Percentiles rank a stretch among this genome's conserved stretches.
These are phyloP conservation scores for Gossypium davidsonii DNA, from an alignment of 441 rosid genomes.

Conservation along the genomic window DNA sequence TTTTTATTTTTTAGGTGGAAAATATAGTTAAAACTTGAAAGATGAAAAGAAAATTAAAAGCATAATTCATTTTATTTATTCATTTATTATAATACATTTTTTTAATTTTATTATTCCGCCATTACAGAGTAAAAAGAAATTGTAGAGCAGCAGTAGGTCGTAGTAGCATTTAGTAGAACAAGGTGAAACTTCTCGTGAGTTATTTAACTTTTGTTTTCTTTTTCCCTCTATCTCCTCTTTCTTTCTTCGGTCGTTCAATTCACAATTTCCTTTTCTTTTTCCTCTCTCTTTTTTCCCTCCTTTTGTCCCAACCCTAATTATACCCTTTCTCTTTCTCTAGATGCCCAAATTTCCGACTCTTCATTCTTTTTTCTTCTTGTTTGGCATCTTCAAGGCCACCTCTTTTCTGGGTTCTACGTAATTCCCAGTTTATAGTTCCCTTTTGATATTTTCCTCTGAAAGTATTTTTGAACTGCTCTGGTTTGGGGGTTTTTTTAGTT, in stretches of 20 bases:
- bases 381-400: constrained; percentile 8
- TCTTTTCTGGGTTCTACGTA: constrained; percentile 2
- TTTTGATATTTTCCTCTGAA: neutral
- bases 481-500: neutral
- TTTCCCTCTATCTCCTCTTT: constrained; percentile 28
- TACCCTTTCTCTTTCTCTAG: constrained; percentile 4
- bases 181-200: constrained; percentile 38
- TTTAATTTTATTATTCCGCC: constrained; percentile 23
- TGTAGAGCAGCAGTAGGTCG: constrained; percentile 3
- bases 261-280: constrained; percentile 26
- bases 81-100: neutral
- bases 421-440: neutral
- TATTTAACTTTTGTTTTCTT: constrained; percentile 12
- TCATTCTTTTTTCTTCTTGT: neutral
- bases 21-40: neutral
- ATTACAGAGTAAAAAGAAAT: constrained; percentile 27
- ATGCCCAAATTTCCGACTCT: neutral
- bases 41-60: too few species aligned
- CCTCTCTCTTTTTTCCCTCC: constrained; percentile 27
- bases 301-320: constrained; percentile 32
- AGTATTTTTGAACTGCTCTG: neutral
- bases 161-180: neutral
- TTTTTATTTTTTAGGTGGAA: neutral
- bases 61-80: too few species aligned
- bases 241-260: constrained; percentile 33